Evolutionary conservation across 2,329 filamentous ascomycete genomes (phyloP), one percentile per base, ranked within the genome.

Genomic region (Ascochyta clinopodiicola): DNA sequence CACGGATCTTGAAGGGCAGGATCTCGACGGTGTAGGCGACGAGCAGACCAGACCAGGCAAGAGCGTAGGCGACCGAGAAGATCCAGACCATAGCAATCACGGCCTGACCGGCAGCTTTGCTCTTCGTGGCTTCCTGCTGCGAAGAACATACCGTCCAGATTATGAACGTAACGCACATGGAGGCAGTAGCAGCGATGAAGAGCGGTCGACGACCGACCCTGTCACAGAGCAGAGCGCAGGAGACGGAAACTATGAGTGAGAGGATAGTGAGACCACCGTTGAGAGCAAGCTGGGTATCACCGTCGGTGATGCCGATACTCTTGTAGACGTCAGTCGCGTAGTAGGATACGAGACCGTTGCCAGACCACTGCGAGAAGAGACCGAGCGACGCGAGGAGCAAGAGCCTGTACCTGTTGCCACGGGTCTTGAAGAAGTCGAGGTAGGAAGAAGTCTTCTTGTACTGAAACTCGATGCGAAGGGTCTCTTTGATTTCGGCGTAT

Each of bases 341-440:
- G 75, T 89, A 88, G 59, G 82, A 86, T 67, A 89, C 85, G 1
- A 89, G 75, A 17, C 84, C 86, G 67, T 89, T 89, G 39, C 87
- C 87, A 47, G 82, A 86, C 75, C 87, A 89, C 73, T 89, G 86
- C 2, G 85, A 88, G 67, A 89, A 87, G 62, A 89, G 75, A 66
- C 86, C 87, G 17, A 89, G 79, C 0, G 84, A 87, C 37, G 88
- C 72, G 37, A 88, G 78, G 51, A 89, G 83, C 43, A 82, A 79
- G 39, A 90, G 77, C 10, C 87, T 80, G 78, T 86, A 86, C 47
- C 85, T 80, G 77, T 90, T 89, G 25, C 87, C 86, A 64, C 78
- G 81, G 24, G 87, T 89, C 60, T 76, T 77, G 63, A 89, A 62
- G 62, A 89, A 86, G 67, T 88, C 85, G 15, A 82, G 59, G 70